Base-by-base conservation (phyloP, 192 early-diverging fungal species). In the Chytriomyces sp. region DNA sequence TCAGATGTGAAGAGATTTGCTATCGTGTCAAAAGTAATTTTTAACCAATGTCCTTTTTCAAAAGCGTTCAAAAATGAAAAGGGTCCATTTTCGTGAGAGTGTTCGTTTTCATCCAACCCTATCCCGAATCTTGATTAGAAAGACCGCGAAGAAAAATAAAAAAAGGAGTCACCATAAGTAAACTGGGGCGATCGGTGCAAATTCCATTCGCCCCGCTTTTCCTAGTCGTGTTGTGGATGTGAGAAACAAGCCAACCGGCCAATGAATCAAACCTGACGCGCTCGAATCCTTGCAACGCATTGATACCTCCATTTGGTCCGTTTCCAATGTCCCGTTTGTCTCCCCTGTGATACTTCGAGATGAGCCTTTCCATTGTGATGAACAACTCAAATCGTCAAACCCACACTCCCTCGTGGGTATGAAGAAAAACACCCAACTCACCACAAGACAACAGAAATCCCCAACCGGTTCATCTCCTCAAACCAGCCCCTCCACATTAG, bases 161-260 rank as follows among this genome's bases (percentile, higher is more conserved):
- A 62, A 62, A 65, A 53, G 17, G 12, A 71, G n/a, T n/a, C n/a
- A n/a, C 69, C 59, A 53, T 63, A 19, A 74, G 64, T 26, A 74
- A 59, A 17, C 77, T 75, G 0, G 84, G 84, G 5, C 65, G 26
- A 72, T 85, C 80, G 1, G 75, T 72, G 61, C 84, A 82, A 26
- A 85, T 85, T 26, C 84, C 84, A 72, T 80, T 81, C 17, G 76
- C 79, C 1, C 80, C 80, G 57, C 59, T 53, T 40, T 52, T 58
- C 56, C 75, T 62, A 37, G 49, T 14, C 53, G 3, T 22, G 34
- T 22, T 8, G 32, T 62, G 8, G 31, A n/a, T 38, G 14, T 39
- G 14, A 28, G 17, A 19, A 32, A 62, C 1, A 38, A 37, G 38
- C 1, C 19, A 31, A 1, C 12, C 33, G 31, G 5, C n/a, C 19